Evolutionary conservation across 164 flowering plant species (phyloP).

Genomic region (Chimonanthus praecox): DNA sequence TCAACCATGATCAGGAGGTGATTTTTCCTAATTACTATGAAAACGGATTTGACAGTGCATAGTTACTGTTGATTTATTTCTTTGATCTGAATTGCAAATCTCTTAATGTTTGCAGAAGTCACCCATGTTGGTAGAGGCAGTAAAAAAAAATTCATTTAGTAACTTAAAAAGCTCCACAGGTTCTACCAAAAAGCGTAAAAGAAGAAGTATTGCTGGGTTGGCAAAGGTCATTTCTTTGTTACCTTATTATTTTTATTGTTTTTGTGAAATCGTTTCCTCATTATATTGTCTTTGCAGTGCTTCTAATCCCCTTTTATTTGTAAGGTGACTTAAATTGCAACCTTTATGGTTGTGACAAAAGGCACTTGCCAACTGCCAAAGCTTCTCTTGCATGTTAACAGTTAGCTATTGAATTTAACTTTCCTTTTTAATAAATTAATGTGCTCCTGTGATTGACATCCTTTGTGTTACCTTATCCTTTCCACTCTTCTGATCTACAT

Average conservation of each 20-base stretch:
- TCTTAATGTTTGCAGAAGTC: slow-evolving; percentile 25
- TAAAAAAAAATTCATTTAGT: slow-evolving; percentile 13
- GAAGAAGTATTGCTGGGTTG: slow-evolving; percentile 62
- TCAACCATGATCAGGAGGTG: slow-evolving; percentile 35
- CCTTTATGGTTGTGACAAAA: neutral
- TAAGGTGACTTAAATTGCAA: neutral
- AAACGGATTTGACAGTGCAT: neutral
- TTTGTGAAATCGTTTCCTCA: neutral
- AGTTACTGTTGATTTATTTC: neutral
- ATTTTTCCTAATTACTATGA: slow-evolving; percentile 1
- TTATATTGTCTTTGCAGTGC: neutral
- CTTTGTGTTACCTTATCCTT: too few relatives aligned
- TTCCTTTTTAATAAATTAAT: neutral
- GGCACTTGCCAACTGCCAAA: neutral
- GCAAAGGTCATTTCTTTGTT: slow-evolving; percentile 45
- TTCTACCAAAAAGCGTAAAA: slow-evolving; percentile 53
- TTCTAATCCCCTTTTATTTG: neutral
- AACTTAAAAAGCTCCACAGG: slow-evolving; percentile 29
- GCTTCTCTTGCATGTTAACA: neutral
- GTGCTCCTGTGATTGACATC: too few relatives aligned
- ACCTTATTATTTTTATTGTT: too few relatives aligned
- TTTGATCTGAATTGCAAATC: slow-evolving; percentile 1
- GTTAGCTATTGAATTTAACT: neutral
- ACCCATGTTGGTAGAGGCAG: slow-evolving; percentile 18
- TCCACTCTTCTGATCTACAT: too few relatives aligned